Conservation (phyloP, 495 filamentous ascomycete species). For the Aspergillus sparsus region DNA sequence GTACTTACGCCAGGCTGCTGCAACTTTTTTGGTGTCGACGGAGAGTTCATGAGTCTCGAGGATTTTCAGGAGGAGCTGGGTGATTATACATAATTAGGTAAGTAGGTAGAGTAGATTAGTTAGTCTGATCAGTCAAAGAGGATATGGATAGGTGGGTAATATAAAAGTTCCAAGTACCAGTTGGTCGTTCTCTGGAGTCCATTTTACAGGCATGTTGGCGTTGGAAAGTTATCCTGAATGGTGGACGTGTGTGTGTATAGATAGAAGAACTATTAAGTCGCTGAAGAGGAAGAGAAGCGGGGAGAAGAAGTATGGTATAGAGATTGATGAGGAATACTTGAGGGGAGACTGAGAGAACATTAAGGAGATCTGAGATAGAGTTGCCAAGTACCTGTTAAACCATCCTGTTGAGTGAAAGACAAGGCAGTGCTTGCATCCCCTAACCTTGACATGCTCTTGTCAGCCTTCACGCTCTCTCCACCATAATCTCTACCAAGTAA, state of each 20-base stretch:
- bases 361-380: conserved; percentile 3
- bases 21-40: conserved; percentile 42
- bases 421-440: neutral
- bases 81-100: neutral
- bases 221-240: neutral
- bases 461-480: neutral
- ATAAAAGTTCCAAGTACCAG: conserved; percentile 26
- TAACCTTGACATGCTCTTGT: neutral
- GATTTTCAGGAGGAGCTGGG: conserved; percentile 50
- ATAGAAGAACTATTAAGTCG: neutral
- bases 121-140: neutral
- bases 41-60: conserved; percentile 45
- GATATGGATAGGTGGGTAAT: neutral
- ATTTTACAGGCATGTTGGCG: conserved; percentile 44
- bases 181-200: conserved; percentile 44
- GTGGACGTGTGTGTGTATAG: neutral
- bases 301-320: no score
- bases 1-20: conserved; percentile 49
- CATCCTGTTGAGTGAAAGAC: neutral
- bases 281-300: no score
- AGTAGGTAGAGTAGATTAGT: conserved; percentile 1
- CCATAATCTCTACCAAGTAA: neutral
- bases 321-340: neutral
- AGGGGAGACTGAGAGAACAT: conserved; percentile 1
- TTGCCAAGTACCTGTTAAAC: neutral